Base-by-base conservation (phyloP, 805 yeast species). In the Lachancea fermentati region DNA sequence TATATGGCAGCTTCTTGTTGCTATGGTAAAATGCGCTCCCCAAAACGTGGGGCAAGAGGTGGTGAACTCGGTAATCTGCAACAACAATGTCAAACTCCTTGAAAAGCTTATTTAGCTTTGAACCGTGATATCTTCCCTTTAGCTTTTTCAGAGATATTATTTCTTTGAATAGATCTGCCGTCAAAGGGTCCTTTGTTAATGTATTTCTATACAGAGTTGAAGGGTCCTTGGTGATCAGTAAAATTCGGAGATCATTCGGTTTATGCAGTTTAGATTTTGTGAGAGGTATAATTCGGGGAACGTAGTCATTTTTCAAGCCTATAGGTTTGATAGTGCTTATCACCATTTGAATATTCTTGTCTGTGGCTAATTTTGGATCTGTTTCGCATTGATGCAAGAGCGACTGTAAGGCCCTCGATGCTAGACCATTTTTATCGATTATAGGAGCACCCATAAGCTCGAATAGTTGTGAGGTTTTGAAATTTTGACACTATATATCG, bases 151-250 rank as follows among this genome's bases (percentile, higher is more conserved):
- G 65, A 11, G 86, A 72, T 14, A 78, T 64, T 17, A 85, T 76
- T 19, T 78, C 78, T 32, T 73, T 72, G 57, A 85, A 82, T 29
- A 68, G 47, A 42, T 81, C 84, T 39, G 78, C 76, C 0, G 88
- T 79, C 1, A 73, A 69, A 1, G 77, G 66, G 13, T 69, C 76
- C 42, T 71, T 70, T 19, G 62, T 65, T 4, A 84, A 56, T 4
- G 71, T 67, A 8, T 66, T 67, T 26, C 78, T 66, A 51, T 77
- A 84, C 5, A 69, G 67, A 4, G 73, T 66, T 4, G 81, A 74
- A 1, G 91, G 89, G 53, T 85, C 93, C 47, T 81, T 84, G 6
- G 91, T 81, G 11, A 86, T 70, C 14, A 86, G 65, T 3, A 84
- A 55, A 4, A 83, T 71, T 16, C 76, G 65, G 36, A 72, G 65